Evolutionary conservation across 139 green algal genomes (phyloP).

Genomic region (Mesotaenium endlicherianum): DNA sequence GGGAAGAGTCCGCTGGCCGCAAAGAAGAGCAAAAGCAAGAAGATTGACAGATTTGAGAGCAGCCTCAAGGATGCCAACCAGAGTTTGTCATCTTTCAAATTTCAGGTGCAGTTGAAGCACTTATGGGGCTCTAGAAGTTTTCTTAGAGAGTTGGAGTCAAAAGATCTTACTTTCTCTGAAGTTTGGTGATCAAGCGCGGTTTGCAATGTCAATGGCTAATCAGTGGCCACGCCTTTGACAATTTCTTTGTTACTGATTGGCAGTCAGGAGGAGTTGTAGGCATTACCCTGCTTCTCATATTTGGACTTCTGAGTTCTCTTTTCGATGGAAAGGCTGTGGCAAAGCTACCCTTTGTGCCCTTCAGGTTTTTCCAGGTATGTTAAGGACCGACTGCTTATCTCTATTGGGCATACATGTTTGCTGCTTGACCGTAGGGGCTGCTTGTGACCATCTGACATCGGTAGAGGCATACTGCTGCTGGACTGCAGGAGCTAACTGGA

Average conservation of each 20-base stretch:
- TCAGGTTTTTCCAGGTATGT: conserved; percentile 27
- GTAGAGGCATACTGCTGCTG: too few relatives aligned
- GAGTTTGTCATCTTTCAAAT: conserved; percentile 5
- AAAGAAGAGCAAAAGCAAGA: conserved; percentile 5
- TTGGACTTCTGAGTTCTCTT: conserved; percentile 32
- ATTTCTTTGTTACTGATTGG: not conserved
- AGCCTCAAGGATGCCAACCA: conserved; percentile 47
- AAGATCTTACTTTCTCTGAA: too few relatives aligned
- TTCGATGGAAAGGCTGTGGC: conserved; percentile 44
- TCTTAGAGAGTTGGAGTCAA: not conserved
- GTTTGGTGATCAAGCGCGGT: too few relatives aligned
- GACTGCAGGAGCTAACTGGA: too few relatives aligned
- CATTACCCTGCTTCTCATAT: conserved; percentile 34
- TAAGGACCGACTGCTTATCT: too few relatives aligned
- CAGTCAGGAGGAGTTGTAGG: conserved; percentile 30
- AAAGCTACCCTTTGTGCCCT: conserved; percentile 40
- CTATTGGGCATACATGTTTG: too few relatives aligned
- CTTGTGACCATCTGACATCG: too few relatives aligned
- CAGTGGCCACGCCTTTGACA: not conserved
- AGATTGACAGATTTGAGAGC: conserved; percentile 45
- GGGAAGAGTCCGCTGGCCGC: not conserved
- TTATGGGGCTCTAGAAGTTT: not conserved
- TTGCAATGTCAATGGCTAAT: too few relatives aligned
- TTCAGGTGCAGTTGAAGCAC: conserved; percentile 19
- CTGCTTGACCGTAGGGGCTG: too few relatives aligned